Percentiles rank a stretch among this genome's conserved stretches.
phyloP scores from a whole-genome alignment of 2,329 filamentous ascomycete species.

The Cordyceps javanica region DNA sequence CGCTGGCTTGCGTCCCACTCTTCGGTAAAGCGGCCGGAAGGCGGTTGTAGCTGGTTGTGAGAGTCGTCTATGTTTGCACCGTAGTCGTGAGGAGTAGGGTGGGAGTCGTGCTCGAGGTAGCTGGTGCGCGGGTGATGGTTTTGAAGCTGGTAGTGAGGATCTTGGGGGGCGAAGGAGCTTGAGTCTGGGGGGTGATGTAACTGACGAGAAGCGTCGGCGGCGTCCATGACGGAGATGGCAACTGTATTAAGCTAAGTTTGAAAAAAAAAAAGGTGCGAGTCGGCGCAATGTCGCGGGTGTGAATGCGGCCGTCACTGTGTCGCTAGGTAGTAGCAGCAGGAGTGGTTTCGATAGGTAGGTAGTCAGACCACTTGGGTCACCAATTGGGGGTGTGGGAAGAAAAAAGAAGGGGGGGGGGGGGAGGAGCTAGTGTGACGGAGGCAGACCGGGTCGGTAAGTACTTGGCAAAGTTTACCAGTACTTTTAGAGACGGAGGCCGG shows the following conservation, averaged over 20 bases:
- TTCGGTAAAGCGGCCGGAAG: conserved; percentile 55
- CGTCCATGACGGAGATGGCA: conserved; percentile 7
- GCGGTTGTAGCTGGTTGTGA: background rate
- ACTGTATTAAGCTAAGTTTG: conserved; percentile 4
- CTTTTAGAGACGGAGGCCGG: too few relatives aligned
- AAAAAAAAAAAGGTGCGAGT: background rate
- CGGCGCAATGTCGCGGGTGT: background rate
- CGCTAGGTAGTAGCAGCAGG: background rate
- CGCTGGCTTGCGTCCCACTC: conserved; percentile 66
- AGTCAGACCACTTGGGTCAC: background rate
- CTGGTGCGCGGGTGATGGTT: conserved; percentile 4
- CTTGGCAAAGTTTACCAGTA: conserved; percentile 4
- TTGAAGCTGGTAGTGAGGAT: conserved; percentile 1
- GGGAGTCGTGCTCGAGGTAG: background rate
- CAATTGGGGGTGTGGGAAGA: conserved; percentile 4
- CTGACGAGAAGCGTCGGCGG: conserved; percentile 1
- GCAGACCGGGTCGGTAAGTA: background rate
- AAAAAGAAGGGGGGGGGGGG: too few relatives aligned
- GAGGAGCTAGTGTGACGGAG: background rate
- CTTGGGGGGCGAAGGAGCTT: background rate
- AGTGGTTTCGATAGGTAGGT: conserved; percentile 1
- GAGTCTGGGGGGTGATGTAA: conserved; percentile 3
- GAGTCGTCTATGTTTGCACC: background rate
- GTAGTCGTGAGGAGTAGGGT: background rate
- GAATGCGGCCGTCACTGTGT: background rate